Conservation (phyloP, 2,329 filamentous ascomycete genomes). For the Fusarium brachygibbosum region DNA sequence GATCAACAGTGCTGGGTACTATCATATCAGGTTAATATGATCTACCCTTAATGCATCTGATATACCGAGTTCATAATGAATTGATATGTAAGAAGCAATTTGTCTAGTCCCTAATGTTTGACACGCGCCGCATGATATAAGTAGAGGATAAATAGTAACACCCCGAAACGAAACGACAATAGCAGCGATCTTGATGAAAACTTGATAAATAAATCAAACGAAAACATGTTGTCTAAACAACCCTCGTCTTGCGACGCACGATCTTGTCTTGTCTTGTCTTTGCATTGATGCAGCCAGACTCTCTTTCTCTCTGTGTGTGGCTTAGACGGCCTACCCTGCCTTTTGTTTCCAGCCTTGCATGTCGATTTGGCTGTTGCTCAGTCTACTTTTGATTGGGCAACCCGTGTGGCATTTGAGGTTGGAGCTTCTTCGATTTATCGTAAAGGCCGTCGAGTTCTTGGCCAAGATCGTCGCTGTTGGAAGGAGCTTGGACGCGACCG, state of each 20-base stretch:
- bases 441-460: not conserved
- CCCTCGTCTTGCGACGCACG: conserved; percentile 18
- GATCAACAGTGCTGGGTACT: not conserved
- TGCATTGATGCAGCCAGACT: not conserved
- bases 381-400: not conserved
- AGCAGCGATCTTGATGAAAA: not conserved
- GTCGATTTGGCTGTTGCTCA: not conserved
- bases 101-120: not conserved
- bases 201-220: not conserved
- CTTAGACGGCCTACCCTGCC: not conserved
- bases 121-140: not conserved
- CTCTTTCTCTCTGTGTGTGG: not conserved
- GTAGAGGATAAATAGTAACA: not conserved
- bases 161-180: not conserved
- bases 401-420: not conserved
- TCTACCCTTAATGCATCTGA: not conserved
- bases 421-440: not conserved
- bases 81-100: not conserved
- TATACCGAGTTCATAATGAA: not conserved
- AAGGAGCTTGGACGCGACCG: not conserved
- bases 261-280: not conserved
- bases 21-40: not conserved
- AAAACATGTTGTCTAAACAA: not conserved
- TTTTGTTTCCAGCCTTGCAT: not conserved
- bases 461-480: not conserved